Evolutionary conservation across 108 stramenopile species (phyloP).

Genomic region (Fistulifera pelliculosa): DNA sequence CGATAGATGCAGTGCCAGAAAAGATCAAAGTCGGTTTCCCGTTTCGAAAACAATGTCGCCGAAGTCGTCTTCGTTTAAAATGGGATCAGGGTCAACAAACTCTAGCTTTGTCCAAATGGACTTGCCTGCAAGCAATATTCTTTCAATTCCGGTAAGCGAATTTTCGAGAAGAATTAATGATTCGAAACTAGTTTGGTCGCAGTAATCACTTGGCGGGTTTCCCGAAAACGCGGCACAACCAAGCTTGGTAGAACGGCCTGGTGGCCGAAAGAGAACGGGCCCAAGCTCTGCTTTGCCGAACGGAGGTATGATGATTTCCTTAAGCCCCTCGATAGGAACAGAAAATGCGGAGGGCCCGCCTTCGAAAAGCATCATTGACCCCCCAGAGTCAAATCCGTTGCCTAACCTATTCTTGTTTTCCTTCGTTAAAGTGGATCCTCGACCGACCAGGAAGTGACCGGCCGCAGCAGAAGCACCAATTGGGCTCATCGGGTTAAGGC

Average conservation of each 20-base stretch:
- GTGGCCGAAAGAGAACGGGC: conserved; percentile 72
- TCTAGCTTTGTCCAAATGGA: conserved; percentile 55
- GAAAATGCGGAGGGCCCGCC: conserved; percentile 56
- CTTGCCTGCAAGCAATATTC: conserved; percentile 45
- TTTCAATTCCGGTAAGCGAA: conserved; percentile 73
- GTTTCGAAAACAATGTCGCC: conserved; percentile 63
- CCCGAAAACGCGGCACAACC: conserved; percentile 23
- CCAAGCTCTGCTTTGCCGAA: conserved; percentile 60
- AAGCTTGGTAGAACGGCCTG: conserved; percentile 26
- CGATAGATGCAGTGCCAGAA: conserved; percentile 25
- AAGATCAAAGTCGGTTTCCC: conserved; percentile 62
- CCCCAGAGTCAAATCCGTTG: conserved; percentile 13
- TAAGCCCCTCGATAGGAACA: conserved; percentile 38
- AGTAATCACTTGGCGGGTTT: conserved; percentile 2
- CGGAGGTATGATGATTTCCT: conserved; percentile 66
- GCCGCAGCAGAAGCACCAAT: conserved; percentile 68
- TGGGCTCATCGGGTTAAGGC: conserved; percentile 19
- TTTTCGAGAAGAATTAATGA: conserved; percentile 64
- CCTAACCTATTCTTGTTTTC: conserved; percentile 20
- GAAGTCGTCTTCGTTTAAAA: conserved; percentile 23
- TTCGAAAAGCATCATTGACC: conserved; percentile 11
- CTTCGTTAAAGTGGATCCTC: conserved; percentile 12
- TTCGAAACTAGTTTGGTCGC: conserved; percentile 28
- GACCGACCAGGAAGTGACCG: conserved; percentile 36
- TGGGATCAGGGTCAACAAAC: conserved; percentile 44